Evolutionary conservation across 2,329 filamentous ascomycete genomes (phyloP).

Genomic region (Metarhizium album): DNA sequence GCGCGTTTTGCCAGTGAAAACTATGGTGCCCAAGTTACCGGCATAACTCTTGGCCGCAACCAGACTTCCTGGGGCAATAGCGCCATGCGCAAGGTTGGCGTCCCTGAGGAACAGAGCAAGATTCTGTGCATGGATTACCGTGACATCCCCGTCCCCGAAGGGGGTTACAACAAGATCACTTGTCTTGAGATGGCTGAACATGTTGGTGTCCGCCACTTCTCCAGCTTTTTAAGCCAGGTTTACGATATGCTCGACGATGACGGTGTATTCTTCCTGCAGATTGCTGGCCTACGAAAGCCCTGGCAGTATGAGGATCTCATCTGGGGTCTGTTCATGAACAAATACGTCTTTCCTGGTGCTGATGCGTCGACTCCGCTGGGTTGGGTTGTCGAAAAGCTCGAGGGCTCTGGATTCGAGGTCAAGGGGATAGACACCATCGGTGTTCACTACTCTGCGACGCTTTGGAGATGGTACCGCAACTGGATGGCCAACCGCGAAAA

Average conservation of each 20-base stretch:
- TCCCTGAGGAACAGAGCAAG: constrained; percentile 78
- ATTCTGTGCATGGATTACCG: constrained; percentile 97
- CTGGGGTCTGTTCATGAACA: constrained; percentile 99
- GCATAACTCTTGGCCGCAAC: constrained; percentile 90
- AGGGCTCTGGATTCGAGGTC: constrained; percentile 62
- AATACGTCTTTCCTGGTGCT: constrained; percentile 95
- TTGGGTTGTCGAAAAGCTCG: constrained; percentile 74
- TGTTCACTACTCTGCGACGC: constrained; percentile 90
- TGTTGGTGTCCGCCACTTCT: constrained; percentile 86
- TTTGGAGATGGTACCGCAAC: constrained; percentile 98
- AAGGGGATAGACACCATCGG: constrained; percentile 89
- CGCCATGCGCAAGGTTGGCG: constrained; percentile 69
- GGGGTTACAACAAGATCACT: constrained; percentile 80
- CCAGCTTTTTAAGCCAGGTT: constrained; percentile 71
- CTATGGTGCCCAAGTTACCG: constrained; percentile 77
- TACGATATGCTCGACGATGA: constrained; percentile 95
- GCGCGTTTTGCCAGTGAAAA: constrained; percentile 86
- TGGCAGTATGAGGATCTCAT: constrained; percentile 98
- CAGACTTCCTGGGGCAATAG: constrained; percentile 96
- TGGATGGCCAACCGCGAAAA: constrained; percentile 92
- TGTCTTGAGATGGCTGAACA: constrained; percentile 98
- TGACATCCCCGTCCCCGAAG: constrained; percentile 69
- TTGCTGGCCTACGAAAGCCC: constrained; percentile 81
- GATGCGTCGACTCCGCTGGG: constrained; percentile 90
- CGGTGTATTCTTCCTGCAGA: constrained; percentile 91